Base-by-base conservation (phyloP, 176 grass and related monocot species). In the Tillandsia fasciculata region DNA sequence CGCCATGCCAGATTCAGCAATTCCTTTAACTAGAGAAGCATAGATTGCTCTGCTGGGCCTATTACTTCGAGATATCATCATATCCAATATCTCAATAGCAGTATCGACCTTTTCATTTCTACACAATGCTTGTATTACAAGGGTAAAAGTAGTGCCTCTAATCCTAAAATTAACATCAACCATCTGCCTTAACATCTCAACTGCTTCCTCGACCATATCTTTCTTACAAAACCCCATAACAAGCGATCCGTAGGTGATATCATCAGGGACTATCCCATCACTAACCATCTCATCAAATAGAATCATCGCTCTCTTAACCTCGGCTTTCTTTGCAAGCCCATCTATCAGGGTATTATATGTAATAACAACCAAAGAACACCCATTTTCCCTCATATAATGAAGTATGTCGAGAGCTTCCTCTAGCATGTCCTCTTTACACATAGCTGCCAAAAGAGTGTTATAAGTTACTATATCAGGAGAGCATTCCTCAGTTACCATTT, bases 311-410 rank as follows among this genome's bases (percentile, higher is more conserved):
- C 71, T 79, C 70, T 71, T 77, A 67, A 87, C 52, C 53, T 79
- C 75, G 29, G 71, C 88, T 71, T 76, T 87, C 29, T 87, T 91
- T 65, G 88, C 84, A 67, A 91, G 73, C 67, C 75, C 81, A 84
- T 91, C 88, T 64, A 91, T 87, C 64, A 91, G 69, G 18, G 84
- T 91, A 63, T 91, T 91, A 74, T 87, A 91, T 22, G 88, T 87
- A 63, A 87, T 82, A 18, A 53, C 75, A 84, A 84, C 84, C 52
- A 84, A 71, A 67, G 80, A 67, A 22, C 54, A 84, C 76, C 88
- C 84, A 73, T 65, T 84, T 47, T 77, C 69, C 69, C 81, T 87
- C 29, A 91, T 81, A 80, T 50, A 77, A 66, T 52, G 72, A 76
- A 86, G 76, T 74, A 91, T 64, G 24, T 65, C 65, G 66, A 91